Base-by-base conservation (phyloP, 75 land plant genomes). In the Ceratopteris richardii region DNA sequence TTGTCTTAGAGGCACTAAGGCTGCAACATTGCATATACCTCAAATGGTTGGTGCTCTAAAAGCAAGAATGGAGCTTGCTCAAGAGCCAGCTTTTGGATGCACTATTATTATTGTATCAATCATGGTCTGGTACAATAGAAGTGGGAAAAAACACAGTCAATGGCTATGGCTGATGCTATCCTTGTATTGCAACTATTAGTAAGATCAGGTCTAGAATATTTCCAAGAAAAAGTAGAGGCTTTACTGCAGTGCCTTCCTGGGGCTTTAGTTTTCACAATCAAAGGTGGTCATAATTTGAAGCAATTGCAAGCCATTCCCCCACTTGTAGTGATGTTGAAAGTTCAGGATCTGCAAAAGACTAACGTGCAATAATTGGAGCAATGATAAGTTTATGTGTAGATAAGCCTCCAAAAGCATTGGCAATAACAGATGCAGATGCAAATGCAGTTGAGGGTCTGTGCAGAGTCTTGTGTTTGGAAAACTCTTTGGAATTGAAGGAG, bases 161-260 rank as follows among this genome's bases (percentile, higher is more conserved):
- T 85, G 81, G 90, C 98, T 62, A 86, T 89, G 36, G 90, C 91
- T 16, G 98, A 94, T 65, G 85, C 96, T 11, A 94, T 94, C 60
- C 98, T 96, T 7, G 46, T 86, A 30, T 75, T 94, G 29, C 98
- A 94, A 23, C 77, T 71, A 57, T 63, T 90, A 74, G 83, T 94
- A 44, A 86, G 88, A 63, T 79, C 84, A 22, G 98, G 96, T 1
- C 96, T 90, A 17, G 87, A 86, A 20, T 63, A 87, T 27, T 86
- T 94, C 43, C 98, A 90, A 66, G 98, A 94, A 66, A 85, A 85
- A 62, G 85, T 86, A 25, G 98, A 94, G 51, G 66, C 79, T 46
- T 76, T 94, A 17, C 44, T 94, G 69, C 96, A 94, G 71, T 90
- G 87, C 67, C 74, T 94, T 61, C 98, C 98, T 16, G 98, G 98